A percentile compares a stretch with the other conserved stretches of the same genome.
These are phyloP conservation scores for Fusarium sp. DNA, from an alignment of 2,329 filamentous ascomycete genomes.

Conservation along the genomic window DNA sequence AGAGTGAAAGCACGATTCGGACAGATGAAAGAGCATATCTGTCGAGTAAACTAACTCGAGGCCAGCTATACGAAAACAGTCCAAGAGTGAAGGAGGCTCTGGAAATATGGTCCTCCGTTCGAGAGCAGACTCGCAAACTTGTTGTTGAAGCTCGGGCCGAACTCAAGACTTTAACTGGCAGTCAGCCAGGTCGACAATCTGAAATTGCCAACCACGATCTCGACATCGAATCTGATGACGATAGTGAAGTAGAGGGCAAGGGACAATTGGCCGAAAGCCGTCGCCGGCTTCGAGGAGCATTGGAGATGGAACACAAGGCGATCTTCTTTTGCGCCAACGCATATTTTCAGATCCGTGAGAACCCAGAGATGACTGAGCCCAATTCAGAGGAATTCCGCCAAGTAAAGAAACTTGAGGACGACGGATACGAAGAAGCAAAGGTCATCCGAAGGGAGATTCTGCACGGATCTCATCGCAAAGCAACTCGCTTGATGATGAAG, in stretches of 20 bases:
- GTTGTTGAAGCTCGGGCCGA: slow-evolving; percentile 76
- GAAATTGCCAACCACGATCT: slow-evolving; percentile 22
- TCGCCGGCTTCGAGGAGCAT: slow-evolving; percentile 74
- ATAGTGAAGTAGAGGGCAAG: slow-evolving; percentile 52
- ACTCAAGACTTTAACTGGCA: slow-evolving; percentile 64
- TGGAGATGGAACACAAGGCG: slow-evolving; percentile 86
- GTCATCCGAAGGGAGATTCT: slow-evolving; percentile 82
- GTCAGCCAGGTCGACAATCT: slow-evolving; percentile 8
- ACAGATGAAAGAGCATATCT: slow-evolving; percentile 78
- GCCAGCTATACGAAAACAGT: slow-evolving; percentile 84
- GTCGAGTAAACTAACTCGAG: slow-evolving; percentile 73
- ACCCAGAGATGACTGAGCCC: slow-evolving; percentile 72
- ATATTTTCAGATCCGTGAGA: slow-evolving; percentile 84
- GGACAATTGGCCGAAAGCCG: slow-evolving; percentile 69
- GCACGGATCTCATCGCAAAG: slow-evolving; percentile 60
- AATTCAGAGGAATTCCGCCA: slow-evolving; percentile 75
- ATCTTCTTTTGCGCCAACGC: slow-evolving; percentile 88
- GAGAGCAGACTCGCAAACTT: slow-evolving; percentile 62
- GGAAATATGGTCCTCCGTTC: slow-evolving; percentile 74
- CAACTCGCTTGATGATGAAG: slow-evolving; percentile 68
- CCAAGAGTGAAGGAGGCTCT: slow-evolving; percentile 76
- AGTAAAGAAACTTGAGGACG: slow-evolving; percentile 78
- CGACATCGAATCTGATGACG: slow-evolving; percentile 51
- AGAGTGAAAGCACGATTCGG: slow-evolving; percentile 77
- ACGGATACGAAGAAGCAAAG: slow-evolving; percentile 84